Evolutionary conservation across 805 yeast genomes (phyloP).

Genomic region (Schwanniomyces pseudopolymorphus): DNA sequence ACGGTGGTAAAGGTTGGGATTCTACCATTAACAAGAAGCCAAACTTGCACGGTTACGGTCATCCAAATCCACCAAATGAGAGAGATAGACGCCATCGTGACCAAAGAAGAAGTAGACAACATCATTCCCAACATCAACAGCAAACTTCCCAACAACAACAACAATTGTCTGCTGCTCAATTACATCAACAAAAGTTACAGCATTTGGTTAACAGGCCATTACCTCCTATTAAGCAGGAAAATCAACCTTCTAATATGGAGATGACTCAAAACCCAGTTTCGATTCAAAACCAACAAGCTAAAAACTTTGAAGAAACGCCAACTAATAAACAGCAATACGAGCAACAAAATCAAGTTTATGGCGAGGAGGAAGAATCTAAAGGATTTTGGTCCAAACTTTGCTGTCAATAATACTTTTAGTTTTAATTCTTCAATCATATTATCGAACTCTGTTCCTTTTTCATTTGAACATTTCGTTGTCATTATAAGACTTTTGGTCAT

Average conservation of each 20-base stretch:
- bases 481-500: background rate
- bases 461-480: conserved; percentile 1
- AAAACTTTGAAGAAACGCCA: conserved; percentile 21
- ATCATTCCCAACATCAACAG: conserved; percentile 23
- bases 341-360: conserved; percentile 38
- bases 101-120: conserved; percentile 44
- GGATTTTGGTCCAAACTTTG: conserved; percentile 45
- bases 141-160: conserved; percentile 23
- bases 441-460: background rate
- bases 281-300: conserved; percentile 18
- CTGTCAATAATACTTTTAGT: conserved; percentile 28
- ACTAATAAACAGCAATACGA: conserved; percentile 25
- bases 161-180: conserved; percentile 45
- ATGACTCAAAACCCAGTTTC: conserved; percentile 21
- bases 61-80: conserved; percentile 58
- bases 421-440: conserved; percentile 1
- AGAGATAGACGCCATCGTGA: conserved; percentile 47
- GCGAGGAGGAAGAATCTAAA: conserved; percentile 33
- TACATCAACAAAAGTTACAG: conserved; percentile 48
- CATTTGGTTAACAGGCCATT: conserved; percentile 48
- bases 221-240: conserved; percentile 48
- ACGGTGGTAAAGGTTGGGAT: conserved; percentile 83
- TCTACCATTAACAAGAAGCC: conserved; percentile 72
- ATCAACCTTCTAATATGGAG: conserved; percentile 19
- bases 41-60: conserved; percentile 79